phyloP scores from a whole-genome alignment of 208 protist species.

The Trypanosoma congolense region DNA sequence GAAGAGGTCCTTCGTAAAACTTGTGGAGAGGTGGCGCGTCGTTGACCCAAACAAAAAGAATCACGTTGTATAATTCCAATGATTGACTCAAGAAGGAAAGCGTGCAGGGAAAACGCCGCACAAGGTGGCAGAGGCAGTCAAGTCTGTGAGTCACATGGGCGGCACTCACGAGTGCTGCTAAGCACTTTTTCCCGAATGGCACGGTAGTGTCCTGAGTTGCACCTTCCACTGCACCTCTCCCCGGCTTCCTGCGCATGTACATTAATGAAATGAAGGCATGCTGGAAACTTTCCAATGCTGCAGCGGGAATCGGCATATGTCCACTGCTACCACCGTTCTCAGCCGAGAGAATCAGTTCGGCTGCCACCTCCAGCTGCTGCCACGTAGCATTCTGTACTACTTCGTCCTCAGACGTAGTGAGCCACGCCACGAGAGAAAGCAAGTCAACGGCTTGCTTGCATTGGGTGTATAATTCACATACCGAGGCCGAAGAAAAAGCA shows the following conservation, averaged over 20 bases:
- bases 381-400: too few relatives aligned
- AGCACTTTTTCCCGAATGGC: conserved; percentile 5
- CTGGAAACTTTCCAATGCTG: background rate
- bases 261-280: background rate
- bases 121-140: conserved; percentile 14
- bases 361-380: too few relatives aligned
- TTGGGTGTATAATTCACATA: too few relatives aligned
- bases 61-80: conserved; percentile 2
- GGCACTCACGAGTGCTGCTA: conserved; percentile 7
- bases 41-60: conserved; percentile 16
- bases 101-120: conserved; percentile 10
- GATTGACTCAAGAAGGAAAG: background rate
- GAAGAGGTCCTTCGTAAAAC: conserved; percentile 6
- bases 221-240: background rate
- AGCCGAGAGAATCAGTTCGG: background rate
- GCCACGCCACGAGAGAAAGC: conserved; percentile 1
- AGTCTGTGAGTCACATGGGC: conserved; percentile 11
- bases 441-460: background rate
- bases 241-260: background rate
- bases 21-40: background rate
- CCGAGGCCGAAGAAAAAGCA: too few relatives aligned
- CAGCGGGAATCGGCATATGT: background rate
- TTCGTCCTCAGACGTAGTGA: too few relatives aligned
- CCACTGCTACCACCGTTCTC: too few relatives aligned
- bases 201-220: background rate